Evolutionary conservation across 345 rosid genomes (phyloP).

Genomic region (Gossypium rotundifolium): DNA sequence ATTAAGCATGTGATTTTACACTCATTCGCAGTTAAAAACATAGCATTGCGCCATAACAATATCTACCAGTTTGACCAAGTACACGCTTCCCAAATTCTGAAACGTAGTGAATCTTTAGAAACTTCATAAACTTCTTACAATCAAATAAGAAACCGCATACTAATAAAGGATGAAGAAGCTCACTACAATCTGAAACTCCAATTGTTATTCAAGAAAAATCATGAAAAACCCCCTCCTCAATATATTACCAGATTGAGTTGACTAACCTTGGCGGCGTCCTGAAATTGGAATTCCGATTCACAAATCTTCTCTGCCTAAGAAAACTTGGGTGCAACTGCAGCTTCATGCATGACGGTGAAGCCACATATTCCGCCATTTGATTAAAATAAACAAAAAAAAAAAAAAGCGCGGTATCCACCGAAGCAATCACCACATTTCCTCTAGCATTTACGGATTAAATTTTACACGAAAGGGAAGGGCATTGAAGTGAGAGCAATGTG

Average conservation of each 20-base stretch:
- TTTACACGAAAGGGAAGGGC: neutral
- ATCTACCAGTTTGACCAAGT: neutral
- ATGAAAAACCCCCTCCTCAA: neutral
- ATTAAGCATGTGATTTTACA: neutral
- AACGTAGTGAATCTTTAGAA: neutral
- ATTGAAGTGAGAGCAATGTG: neutral
- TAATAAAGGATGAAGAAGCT: neutral
- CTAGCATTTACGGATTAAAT: slow-evolving; percentile 3
- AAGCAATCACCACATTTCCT: slow-evolving; percentile 28
- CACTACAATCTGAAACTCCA: neutral
- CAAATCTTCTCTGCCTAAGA: slow-evolving; percentile 14
- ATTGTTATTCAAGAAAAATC: neutral
- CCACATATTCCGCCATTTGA: slow-evolving; percentile 47
- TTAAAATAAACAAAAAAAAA: neutral
- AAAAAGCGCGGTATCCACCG: neutral
- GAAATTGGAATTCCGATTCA: slow-evolving; percentile 19
- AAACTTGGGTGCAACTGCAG: slow-evolving; percentile 28
- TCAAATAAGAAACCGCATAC: neutral
- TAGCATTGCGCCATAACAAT: neutral
- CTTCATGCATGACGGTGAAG: slow-evolving; percentile 41
- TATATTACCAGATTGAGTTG: neutral
- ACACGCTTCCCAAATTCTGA: neutral
- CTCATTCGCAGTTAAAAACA: neutral
- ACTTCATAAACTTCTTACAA: neutral
- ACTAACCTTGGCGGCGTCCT: slow-evolving; percentile 29